phyloP scores from a whole-genome alignment of 345 rosid species.

The Ceriops tagal region DNA sequence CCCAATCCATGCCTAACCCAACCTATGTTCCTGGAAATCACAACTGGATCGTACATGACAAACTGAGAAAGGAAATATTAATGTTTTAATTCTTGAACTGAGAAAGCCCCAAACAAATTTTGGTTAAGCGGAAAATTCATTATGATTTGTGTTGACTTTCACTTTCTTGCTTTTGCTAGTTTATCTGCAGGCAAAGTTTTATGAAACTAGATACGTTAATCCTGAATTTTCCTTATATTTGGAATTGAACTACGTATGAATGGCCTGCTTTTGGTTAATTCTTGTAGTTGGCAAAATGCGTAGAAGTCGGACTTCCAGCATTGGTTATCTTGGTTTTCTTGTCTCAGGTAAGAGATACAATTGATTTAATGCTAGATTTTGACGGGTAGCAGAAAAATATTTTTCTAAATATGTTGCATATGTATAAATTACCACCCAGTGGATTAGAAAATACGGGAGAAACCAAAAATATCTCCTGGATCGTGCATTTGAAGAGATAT shows the following conservation, averaged over 20 bases:
- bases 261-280: conserved; percentile 19
- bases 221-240: conserved; percentile 4
- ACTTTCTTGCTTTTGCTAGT: neutral
- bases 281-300: conserved; percentile 64
- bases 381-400: neutral
- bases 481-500: no score
- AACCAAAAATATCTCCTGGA: no score
- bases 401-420: no score
- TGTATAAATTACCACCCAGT: no score
- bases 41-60: neutral
- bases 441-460: no score
- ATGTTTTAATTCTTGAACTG: neutral
- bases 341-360: conserved; percentile 61
- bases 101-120: neutral
- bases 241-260: neutral
- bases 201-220: neutral
- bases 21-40: neutral
- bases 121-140: neutral
- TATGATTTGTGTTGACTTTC: neutral
- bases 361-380: conserved; percentile 4
- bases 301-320: conserved; percentile 84
- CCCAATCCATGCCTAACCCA: neutral
- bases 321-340: conserved; percentile 55
- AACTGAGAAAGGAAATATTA: neutral
- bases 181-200: neutral